These are phyloP conservation scores for Pseudogymnoascus sp. DNA, from an alignment of 2,329 filamentous ascomycete genomes.

Conservation along the genomic window DNA sequence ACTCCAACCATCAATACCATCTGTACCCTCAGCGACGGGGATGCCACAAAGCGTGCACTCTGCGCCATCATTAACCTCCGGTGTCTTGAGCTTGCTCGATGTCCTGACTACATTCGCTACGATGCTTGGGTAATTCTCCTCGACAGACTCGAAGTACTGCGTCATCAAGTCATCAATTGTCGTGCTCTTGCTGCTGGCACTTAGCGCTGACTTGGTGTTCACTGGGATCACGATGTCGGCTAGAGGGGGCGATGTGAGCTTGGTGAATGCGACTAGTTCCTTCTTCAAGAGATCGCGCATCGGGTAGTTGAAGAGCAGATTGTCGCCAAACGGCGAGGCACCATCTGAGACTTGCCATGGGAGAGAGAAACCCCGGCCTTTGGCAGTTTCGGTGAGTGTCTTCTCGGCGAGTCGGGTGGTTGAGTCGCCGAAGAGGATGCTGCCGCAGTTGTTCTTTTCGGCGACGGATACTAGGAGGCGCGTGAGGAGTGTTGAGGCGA, in stretches of 20 bases:
- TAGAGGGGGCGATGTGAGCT: conserved; percentile 46
- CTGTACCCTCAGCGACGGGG: conserved; percentile 55
- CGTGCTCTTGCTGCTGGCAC: conserved; percentile 50
- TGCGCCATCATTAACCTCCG: conserved; percentile 29
- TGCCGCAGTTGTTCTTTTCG: conserved; percentile 52
- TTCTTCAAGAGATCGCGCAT: conserved; percentile 77
- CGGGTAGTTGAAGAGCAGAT: conserved; percentile 60
- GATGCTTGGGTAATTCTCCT: conserved; percentile 79
- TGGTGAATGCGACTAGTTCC: conserved; percentile 65
- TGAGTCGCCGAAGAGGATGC: conserved; percentile 74
- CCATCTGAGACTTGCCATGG: conserved; percentile 80
- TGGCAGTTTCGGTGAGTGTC: conserved; percentile 80
- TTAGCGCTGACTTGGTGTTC: conserved; percentile 27
- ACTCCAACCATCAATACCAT: conserved; percentile 54
- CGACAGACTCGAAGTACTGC: conserved; percentile 81
- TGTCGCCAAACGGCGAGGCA: conserved; percentile 22
- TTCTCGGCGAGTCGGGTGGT: conserved; percentile 83
- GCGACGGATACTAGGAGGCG: conserved; percentile 64
- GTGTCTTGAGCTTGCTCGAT: conserved; percentile 66
- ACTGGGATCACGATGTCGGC: conserved; percentile 39
- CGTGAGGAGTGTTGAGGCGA: conserved; percentile 62
- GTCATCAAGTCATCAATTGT: conserved; percentile 89
- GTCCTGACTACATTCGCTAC: conserved; percentile 94
- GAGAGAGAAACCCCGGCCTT: conserved; percentile 77
- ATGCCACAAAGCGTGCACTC: conserved; percentile 64